A percentile compares a stretch with the other conserved stretches of the same genome.
phyloP scores from a whole-genome alignment of 495 filamentous ascomycete genomes.

The Hypomontagnella monticulosa region DNA sequence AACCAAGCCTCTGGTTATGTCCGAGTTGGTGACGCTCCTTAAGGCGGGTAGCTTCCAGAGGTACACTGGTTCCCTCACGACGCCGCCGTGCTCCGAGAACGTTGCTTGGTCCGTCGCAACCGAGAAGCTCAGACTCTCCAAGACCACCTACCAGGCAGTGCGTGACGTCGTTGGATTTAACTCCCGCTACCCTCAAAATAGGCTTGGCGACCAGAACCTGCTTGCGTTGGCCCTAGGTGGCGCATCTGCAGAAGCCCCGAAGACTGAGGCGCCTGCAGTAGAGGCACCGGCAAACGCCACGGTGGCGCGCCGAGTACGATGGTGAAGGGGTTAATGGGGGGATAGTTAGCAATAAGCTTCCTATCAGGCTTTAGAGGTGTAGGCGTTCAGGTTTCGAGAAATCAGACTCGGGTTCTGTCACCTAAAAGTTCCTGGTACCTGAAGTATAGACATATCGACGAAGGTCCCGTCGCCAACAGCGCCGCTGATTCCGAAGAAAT shows the following conservation, averaged over 20 bases:
- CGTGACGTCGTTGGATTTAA: constrained; percentile 73
- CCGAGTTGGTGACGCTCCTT: constrained; percentile 60
- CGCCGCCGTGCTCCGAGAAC: constrained; percentile 72
- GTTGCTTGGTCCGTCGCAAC: constrained; percentile 67
- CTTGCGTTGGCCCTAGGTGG: constrained; percentile 47
- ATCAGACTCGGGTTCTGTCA: too few relatives aligned
- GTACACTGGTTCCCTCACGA: constrained; percentile 73
- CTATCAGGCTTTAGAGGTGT: too few relatives aligned
- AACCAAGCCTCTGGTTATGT: constrained; percentile 66
- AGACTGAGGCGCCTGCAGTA: neutral
- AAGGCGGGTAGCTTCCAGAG: constrained; percentile 59
- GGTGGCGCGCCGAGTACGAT: constrained; percentile 2
- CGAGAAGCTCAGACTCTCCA: constrained; percentile 61
- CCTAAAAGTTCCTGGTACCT: neutral
- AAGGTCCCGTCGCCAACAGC: neutral
- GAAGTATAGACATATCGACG: neutral
- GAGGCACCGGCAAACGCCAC: constrained; percentile 9
- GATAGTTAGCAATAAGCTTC: neutral
- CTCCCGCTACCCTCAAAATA: constrained; percentile 68
- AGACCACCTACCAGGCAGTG: constrained; percentile 62
- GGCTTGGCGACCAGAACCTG: constrained; percentile 62
- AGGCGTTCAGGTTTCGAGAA: too few relatives aligned
- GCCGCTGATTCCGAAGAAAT: neutral
- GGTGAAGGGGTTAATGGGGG: neutral
- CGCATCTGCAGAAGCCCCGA: neutral